A percentile compares a stretch with the other conserved stretches of the same genome.
Evolutionary conservation across 768 basidiomycete genomes (phyloP).

Genomic region (Cystobasidium onofrii): DNA sequence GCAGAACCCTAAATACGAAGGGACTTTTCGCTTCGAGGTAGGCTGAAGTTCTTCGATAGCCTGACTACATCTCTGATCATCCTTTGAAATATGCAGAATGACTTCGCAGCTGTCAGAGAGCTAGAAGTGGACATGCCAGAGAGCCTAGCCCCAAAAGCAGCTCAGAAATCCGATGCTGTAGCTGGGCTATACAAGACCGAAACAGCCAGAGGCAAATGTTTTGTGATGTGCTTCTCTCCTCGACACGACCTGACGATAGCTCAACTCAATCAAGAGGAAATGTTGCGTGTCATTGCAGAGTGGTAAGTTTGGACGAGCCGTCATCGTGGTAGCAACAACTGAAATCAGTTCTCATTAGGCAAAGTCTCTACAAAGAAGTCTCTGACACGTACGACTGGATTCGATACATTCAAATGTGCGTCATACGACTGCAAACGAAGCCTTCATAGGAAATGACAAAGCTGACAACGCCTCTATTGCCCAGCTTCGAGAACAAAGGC

Average conservation of each 20-base stretch:
- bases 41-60: conserved; percentile 8
- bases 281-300: conserved; percentile 59
- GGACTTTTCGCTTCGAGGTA: conserved; percentile 52
- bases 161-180: not conserved
- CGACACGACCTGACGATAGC: conserved; percentile 78
- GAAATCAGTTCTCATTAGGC: conserved; percentile 31
- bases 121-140: conserved; percentile 27
- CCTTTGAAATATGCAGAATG: conserved; percentile 37
- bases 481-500: conserved; percentile 65
- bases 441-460: not conserved
- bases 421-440: not conserved
- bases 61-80: too few relatives aligned
- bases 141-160: not conserved
- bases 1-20: conserved; percentile 59
- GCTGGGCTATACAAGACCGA: conserved; percentile 47
- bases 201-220: conserved; percentile 73
- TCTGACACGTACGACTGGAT: conserved; percentile 39
- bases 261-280: conserved; percentile 54
- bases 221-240: conserved; percentile 78
- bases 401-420: conserved; percentile 42
- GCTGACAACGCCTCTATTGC: not conserved
- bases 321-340: not conserved
- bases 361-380: conserved; percentile 39
- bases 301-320: conserved; percentile 61
- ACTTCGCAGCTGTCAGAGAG: conserved; percentile 39